phyloP scores from a whole-genome alignment of 345 rosid genomes.

The Hibiscus trionum region DNA sequence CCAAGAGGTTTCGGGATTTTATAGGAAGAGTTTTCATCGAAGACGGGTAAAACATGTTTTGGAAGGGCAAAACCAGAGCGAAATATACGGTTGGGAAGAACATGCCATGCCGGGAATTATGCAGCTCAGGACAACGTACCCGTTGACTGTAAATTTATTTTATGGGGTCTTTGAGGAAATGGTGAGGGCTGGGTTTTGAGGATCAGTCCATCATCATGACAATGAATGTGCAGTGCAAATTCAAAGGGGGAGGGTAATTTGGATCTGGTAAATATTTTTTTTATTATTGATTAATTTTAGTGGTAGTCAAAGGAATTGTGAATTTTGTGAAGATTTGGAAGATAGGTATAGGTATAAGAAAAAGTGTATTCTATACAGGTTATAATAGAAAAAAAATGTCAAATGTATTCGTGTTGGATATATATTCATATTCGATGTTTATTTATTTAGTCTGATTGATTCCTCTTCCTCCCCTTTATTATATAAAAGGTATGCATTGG shows the following conservation, averaged over 20 bases:
- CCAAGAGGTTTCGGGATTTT: too few species aligned
- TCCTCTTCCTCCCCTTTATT: too few species aligned
- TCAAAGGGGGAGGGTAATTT: slow-evolving; percentile 9
- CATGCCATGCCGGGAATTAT: background rate
- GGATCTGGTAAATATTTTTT: too few species aligned
- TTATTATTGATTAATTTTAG: slow-evolving; percentile 11
- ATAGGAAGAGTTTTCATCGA: slow-evolving; percentile 59
- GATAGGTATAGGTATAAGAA: slow-evolving; percentile 24
- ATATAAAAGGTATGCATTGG: too few species aligned
- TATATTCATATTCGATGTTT: too few species aligned
- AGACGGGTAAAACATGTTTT: slow-evolving; percentile 30
- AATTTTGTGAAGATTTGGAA: slow-evolving; percentile 26
- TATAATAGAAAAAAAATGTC: background rate
- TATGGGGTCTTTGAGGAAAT: too few species aligned
- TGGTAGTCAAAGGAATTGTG: slow-evolving; percentile 19
- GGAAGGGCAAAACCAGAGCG: too few species aligned
- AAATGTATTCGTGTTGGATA: too few species aligned
- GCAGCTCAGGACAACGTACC: slow-evolving; percentile 12
- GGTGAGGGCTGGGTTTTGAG: too few species aligned
- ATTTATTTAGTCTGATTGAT: too few species aligned
- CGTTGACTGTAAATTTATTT: too few species aligned
- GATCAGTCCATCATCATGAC: background rate
- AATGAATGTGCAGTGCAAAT: slow-evolving; percentile 30
- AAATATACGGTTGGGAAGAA: too few species aligned
- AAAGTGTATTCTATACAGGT: slow-evolving; percentile 5